Base-by-base conservation (phyloP, 768 basidiomycete species). In the Naganishia vishniacii region DNA sequence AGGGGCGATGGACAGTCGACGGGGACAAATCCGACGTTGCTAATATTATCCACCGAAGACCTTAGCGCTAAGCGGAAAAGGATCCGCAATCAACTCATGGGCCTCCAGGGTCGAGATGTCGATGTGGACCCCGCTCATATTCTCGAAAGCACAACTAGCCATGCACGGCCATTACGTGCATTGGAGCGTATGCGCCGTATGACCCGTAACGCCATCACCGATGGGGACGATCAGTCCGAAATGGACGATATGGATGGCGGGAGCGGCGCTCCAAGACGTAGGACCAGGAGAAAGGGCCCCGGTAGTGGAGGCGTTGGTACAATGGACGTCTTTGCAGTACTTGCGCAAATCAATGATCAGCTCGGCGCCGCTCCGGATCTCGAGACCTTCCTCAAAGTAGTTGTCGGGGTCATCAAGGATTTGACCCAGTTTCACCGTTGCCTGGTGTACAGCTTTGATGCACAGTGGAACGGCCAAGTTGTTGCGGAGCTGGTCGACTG, bases 401-500 rank as follows among this genome's bases (percentile, higher is more conserved):
- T 84, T 1, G 87, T 86, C 3, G 87, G 88, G 8, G 79, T 85
- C 28, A 79, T 89, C 68, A 86, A 87, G 77, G 88, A 91, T 73
- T 72, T 91, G 64, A 87, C 87, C 15, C 86, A 87, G 72, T 89
- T 89, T 75, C 88, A 89, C 71, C 82, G 88, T 23, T 86, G 88
- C 32, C 78, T 91, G 75, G 81, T 88, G 9, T 91, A 90, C 72
- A 88, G 88, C 76, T 88, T 89, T 69, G 87, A 89, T 75, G 86
- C 88, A 70, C 62, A 73, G n/a, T 88, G 85, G 84, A 88, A 88
- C 71, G 88, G 88, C 20, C 82, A 87, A 74, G 80, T 87, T 44
- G 85, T 89, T 4, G 84, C 88, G 0, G 88, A 91, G 73, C 78
- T 90, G 31, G 84, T 89, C 20, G 88, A 91, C 73, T 88, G 86